Conservation (phyloP, 164 flowering plant genomes). For the Liriodendron chinense region DNA sequence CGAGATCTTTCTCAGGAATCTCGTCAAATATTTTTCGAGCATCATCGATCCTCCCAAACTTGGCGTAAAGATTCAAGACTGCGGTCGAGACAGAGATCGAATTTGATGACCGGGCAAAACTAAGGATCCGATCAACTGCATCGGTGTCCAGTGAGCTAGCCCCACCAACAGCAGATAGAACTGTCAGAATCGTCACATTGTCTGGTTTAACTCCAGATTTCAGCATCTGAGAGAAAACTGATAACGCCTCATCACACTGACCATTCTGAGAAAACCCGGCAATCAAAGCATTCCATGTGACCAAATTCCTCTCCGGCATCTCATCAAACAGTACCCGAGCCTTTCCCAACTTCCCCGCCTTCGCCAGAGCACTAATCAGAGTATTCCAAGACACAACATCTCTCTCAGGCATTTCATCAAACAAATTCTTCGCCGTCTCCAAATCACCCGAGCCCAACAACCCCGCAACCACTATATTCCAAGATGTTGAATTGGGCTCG, state of each 20-base stretch:
- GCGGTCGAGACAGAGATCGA: slow-evolving; percentile 22
- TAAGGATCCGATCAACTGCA: slow-evolving; percentile 10
- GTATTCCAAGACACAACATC: slow-evolving; percentile 25
- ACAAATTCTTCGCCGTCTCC: slow-evolving; percentile 10
- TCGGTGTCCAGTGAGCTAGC: slow-evolving; percentile 6
- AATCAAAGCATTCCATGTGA: slow-evolving; percentile 25
- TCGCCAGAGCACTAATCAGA: slow-evolving; percentile 21
- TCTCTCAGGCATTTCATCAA: slow-evolving; percentile 22
- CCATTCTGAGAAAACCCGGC: slow-evolving; percentile 22
- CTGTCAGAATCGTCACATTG: slow-evolving; percentile 14
- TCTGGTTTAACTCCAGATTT: slow-evolving; percentile 15
- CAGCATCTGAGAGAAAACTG: slow-evolving; percentile 15
- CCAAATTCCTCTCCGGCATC: slow-evolving; percentile 21
- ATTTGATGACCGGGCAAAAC: slow-evolving; percentile 3
- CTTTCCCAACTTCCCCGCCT: slow-evolving; percentile 18
- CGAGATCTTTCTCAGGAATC: slow-evolving; percentile 23
- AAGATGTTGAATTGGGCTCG: slow-evolving; percentile 16
- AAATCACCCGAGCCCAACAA: slow-evolving; percentile 15
- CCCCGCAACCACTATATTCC: slow-evolving; percentile 20
- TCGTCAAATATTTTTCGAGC: slow-evolving; percentile 17
- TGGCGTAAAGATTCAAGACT: slow-evolving; percentile 20
- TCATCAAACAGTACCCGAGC: slow-evolving; percentile 16
- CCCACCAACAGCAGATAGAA: slow-evolving; percentile 14
- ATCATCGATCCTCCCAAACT: slow-evolving; percentile 21
- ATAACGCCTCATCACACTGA: slow-evolving; percentile 13